These are phyloP conservation scores for Piper betle DNA, from an alignment of 164 flowering plant species.

Conservation along the genomic window DNA sequence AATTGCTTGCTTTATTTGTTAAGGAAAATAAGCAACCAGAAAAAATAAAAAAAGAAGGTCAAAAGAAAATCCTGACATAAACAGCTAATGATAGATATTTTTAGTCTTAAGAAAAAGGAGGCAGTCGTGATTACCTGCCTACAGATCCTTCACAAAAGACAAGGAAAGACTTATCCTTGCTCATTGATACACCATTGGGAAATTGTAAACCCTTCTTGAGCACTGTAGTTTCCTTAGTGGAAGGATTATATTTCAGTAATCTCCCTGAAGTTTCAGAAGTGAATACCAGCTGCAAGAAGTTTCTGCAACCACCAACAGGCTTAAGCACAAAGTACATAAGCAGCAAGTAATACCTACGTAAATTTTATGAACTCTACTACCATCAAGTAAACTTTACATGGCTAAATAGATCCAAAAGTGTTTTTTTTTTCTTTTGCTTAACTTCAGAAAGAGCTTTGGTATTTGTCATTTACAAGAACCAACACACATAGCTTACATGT, in stretches of 20 bases:
- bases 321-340: neutral
- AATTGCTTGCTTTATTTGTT: no score
- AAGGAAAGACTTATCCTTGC: slow-evolving; percentile 74
- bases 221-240: slow-evolving; percentile 57
- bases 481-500: neutral
- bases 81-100: neutral
- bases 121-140: slow-evolving; percentile 33
- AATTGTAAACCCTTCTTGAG: slow-evolving; percentile 51
- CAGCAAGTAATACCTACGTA: neutral
- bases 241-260: slow-evolving; percentile 66
- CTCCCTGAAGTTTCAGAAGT: slow-evolving; percentile 72
- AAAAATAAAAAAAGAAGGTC: no score
- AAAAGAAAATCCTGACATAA: no score
- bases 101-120: neutral
- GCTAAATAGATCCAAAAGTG: no score
- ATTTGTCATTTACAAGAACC: neutral
- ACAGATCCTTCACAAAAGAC: slow-evolving; percentile 52
- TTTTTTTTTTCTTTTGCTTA: neutral
- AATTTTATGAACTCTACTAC: neutral
- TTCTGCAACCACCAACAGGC: slow-evolving; percentile 26
- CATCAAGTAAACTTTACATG: no score
- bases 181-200: slow-evolving; percentile 72
- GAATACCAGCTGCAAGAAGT: slow-evolving; percentile 71
- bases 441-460: neutral
- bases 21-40: no score